A percentile compares a stretch with the other conserved stretches of the same genome.
These are phyloP conservation scores for Cylindricascospora bacillispora DNA, from an alignment of 1,139 yeast species.

Conservation along the genomic window DNA sequence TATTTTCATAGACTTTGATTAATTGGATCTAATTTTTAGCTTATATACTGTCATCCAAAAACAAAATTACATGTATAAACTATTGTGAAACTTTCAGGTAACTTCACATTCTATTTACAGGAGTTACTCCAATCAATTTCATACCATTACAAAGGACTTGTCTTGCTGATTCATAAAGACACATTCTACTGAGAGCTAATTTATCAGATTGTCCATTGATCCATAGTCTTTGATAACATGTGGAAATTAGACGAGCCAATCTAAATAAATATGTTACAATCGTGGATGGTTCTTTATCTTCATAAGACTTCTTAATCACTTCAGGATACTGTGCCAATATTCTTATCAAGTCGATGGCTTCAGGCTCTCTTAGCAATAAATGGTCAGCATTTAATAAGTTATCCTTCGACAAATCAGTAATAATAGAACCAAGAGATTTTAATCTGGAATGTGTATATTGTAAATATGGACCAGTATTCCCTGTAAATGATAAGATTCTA, in stretches of 20 bases:
- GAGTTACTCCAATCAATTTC: conserved; percentile 82
- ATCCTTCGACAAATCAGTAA: conserved; percentile 24
- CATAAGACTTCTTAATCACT: conserved; percentile 66
- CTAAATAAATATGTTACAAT: conserved; percentile 90
- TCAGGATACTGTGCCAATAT: conserved; percentile 90
- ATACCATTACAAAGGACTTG: conserved; percentile 87
- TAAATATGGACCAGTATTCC: conserved; percentile 98
- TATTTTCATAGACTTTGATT: too few relatives aligned
- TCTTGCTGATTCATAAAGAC: conserved; percentile 81
- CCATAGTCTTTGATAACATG: conserved; percentile 92
- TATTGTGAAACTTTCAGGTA: too few relatives aligned
- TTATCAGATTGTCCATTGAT: conserved; percentile 92
- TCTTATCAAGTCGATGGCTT: conserved; percentile 63
- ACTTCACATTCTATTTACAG: conserved; percentile 95
- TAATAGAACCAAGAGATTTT: conserved; percentile 46
- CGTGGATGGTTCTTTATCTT: conserved; percentile 87
- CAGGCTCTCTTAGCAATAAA: conserved; percentile 61
- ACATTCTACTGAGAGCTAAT: conserved; percentile 83
- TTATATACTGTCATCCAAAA: too few relatives aligned
- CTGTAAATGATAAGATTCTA: conserved; percentile 96
- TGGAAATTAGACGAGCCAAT: conserved; percentile 89
- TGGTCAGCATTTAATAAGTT: conserved; percentile 46
- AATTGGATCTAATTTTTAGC: too few relatives aligned
- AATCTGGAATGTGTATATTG: conserved; percentile 98
- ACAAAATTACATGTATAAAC: too few relatives aligned